Base-by-base conservation (phyloP, 495 filamentous ascomycete species). In the Aspergillus haitiensis region DNA sequence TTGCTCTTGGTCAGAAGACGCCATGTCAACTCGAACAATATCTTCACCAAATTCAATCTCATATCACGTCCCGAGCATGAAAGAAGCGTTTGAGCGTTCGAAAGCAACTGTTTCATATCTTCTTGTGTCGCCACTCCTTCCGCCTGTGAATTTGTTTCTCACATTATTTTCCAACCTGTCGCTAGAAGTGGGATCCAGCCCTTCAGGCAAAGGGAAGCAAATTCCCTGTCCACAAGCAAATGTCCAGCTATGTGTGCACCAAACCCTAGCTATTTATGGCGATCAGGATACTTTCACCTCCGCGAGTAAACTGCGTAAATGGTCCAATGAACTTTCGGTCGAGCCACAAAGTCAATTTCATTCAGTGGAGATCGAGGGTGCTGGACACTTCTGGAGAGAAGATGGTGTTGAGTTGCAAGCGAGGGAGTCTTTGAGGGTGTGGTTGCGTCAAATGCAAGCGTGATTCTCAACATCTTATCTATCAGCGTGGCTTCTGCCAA, bases 331-430 rank as follows among this genome's bases (percentile, higher is more conserved):
- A 57, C 73, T 95, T 59, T 59, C 68, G 6, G 63, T 60, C 7
- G 64, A 63, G 36, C 67, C 71, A 16, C 60, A 63, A 31, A 78
- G 75, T 64, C 61, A 60, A 35, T 88, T 87, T 56, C 68, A 70
- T 6, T 77, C 72, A 55, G 74, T 79, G 33, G 84, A 90, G 65
- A 80, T 96, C 46, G 69, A 73, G 16, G 83, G 82, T 6, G 92
- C 88, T 8, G 90, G 88, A 4, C 92, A 97, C 73, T 96, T 96
- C 65, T 97, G 92, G 91, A 69, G 76, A 21, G 88, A 93, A 64
- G 66, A 80, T 6, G 86, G 84, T 5, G 86, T 81, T n/a, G 75
- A 82, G 64, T 61, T 66, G 40, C 73, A 80, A 60, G 75, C 93
- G 62, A 79, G 75, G 65, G 64, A 62, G 33, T 63, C 65, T 12